Evolutionary conservation across 1,139 yeast genomes (phyloP).

Genomic region (Trichomonascaceae sp.): DNA sequence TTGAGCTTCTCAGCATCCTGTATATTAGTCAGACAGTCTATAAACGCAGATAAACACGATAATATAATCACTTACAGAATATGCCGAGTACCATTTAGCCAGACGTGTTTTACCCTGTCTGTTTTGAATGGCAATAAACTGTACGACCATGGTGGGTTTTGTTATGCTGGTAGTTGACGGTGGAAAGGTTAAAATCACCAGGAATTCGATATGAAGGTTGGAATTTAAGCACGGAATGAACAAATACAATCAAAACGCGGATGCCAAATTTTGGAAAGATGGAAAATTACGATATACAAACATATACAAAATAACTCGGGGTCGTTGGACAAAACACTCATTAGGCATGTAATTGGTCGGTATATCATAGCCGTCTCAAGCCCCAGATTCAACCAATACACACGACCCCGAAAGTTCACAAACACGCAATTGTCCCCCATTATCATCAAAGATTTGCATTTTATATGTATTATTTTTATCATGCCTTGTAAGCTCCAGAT

Average conservation of each 20-base stretch:
- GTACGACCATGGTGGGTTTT: constrained; percentile 52
- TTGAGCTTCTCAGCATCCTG: constrained; percentile 49
- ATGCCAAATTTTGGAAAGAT: too few species aligned
- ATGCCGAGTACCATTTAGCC: constrained; percentile 66
- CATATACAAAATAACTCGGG: too few species aligned
- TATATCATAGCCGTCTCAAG: too few species aligned
- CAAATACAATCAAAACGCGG: too few species aligned
- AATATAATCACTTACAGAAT: constrained; percentile 29
- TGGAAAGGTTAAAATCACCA: not conserved
- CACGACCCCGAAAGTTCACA: too few species aligned
- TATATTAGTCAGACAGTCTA: not conserved
- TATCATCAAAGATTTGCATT: not conserved
- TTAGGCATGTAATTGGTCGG: not conserved
- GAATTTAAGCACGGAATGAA: not conserved
- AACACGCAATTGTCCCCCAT: not conserved
- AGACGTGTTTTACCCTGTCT: constrained; percentile 90
- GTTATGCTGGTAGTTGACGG: not conserved
- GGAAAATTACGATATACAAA: too few species aligned
- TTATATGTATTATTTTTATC: not conserved
- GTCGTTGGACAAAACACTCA: too few species aligned
- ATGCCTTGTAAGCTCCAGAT: constrained; percentile 2
- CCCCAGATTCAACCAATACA: too few species aligned
- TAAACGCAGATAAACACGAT: not conserved
- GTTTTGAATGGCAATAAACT: constrained; percentile 74
- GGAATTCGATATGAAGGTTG: not conserved